These are phyloP conservation scores for Tetracladium marchalianum DNA, from an alignment of 495 filamentous ascomycete genomes.

Conservation along the genomic window DNA sequence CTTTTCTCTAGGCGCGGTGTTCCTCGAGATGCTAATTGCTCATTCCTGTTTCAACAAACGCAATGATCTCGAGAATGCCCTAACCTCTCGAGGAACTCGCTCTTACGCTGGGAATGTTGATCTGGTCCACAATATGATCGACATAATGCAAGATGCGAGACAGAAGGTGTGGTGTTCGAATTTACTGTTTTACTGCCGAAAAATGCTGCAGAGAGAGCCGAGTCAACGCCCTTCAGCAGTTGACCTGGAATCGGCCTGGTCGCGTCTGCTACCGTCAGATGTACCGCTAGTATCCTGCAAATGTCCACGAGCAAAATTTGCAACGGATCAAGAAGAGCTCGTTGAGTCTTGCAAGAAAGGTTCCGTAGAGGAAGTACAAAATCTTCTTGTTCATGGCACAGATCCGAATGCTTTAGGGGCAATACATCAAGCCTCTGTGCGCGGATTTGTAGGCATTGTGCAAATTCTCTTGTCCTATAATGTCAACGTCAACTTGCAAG, in stretches of 20 bases:
- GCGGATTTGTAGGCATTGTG: neutral
- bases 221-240: too few relatives aligned
- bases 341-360: too few relatives aligned
- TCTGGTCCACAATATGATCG: neutral
- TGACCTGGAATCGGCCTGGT: too few relatives aligned
- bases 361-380: too few relatives aligned
- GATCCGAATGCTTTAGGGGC: neutral
- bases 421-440: neutral
- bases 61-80: too few relatives aligned
- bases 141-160: neutral
- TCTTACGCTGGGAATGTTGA: neutral
- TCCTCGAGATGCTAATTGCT: conserved; percentile 29
- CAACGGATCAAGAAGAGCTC: too few relatives aligned
- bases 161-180: neutral
- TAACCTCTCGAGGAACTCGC: neutral
- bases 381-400: neutral
- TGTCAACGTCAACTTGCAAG: neutral
- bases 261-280: too few relatives aligned
- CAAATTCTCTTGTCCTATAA: neutral
- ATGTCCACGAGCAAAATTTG: too few relatives aligned
- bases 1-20: conserved; percentile 33
- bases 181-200: too few relatives aligned
- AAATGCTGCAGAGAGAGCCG: too few relatives aligned
- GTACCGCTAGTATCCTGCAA: too few relatives aligned
- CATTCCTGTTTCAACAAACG: too few relatives aligned